Base-by-base conservation (phyloP, 306 rosid genomes). In the Myrica gale region DNA sequence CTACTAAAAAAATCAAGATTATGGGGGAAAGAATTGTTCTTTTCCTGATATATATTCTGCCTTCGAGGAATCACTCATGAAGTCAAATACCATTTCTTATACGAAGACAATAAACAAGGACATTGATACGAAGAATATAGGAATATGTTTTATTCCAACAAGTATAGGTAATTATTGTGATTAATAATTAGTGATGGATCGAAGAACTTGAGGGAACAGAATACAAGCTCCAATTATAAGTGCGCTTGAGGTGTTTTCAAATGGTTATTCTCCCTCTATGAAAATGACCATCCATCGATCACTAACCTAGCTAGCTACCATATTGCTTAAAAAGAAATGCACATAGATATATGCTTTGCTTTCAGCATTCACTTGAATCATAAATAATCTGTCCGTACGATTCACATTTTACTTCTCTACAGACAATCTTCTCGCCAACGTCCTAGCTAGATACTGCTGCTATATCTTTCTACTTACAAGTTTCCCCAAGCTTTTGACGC, bases 11-110 rank as follows among this genome's bases (percentile, higher is more conserved):
- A 84, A 84, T 80, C 69, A 76, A 82, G 85, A 85, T 84, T 81
- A 81, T 79, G 85, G 83, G 85, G 73, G 75, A 83, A 86, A 87
- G 82, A 87, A 80, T 80, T 91, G 83, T 85, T 74, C 81, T 82
- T 74, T 80, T 79, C 79, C 16, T 77, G 68, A 56, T 44, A 42
- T 72, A 63, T 84, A 79, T 77, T 79, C 84, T 80, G 76, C 83
- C 77, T 83, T 81, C 78, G 76, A 71, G 82, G 79, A 84, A 80
- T 89, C 72, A 71, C 68, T 74, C 46, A 10, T 75, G 23, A 53
- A 62, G 61, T 83, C 83, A 83, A 83, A 55, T 39, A 47, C 68
- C 37, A 32, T 66, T 48, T 82, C 57, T 44, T 65, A 60, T 45
- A 74, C 10, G 23, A 61, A 74, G 76, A 74, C 78, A 78, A 57